Base-by-base conservation (phyloP, 352 stramenopile species). In the Pythium sp. region DNA sequence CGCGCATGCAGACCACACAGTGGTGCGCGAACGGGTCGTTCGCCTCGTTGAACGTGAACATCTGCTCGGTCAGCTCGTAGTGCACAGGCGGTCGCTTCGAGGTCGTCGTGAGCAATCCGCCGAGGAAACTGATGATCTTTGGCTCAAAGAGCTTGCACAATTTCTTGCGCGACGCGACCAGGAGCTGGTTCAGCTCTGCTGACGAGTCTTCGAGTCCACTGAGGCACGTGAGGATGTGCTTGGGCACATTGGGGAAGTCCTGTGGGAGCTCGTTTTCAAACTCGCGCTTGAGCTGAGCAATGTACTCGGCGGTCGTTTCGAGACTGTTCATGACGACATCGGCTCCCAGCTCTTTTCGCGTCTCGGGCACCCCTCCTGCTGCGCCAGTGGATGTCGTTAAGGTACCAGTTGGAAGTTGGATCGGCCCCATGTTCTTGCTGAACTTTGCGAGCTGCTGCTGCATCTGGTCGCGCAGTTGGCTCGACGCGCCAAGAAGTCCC, bases 321-420 rank as follows among this genome's bases (percentile, higher is more conserved):
- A 96, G 71, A 61, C 87, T 94, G 73, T 96, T 96, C 61, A 96
- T 87, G 28, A 92, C 81, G 26, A 95, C 85, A 55, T 92, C 84
- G 0, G 87, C 84, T 1, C 83, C 72, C 24, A 82, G 76, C 32
- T 93, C 87, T 46, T 87, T 91, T 47, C 74, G 78, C 11, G 79
- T 57, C 53, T 90, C 84, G 4, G 67, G 65, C 3, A 69, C 36
- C 32, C 67, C 56, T 8, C 66, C 59, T 34, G 67, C 36, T 65
- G 70, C 18, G 68, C 69, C 54, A 6, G 65, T 56, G 64, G 5
- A 58, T 34, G 43, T 32, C n/a, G 51, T 18, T 15, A 64, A 53
- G 1, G 67, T 51, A 6, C 51, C 26, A 26, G 65, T 56, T 18
- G 73, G 46, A 2, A 83, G 67, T 62, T 79, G 75, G 30, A 84